phyloP scores from a whole-genome alignment of 208 protist species.

The Crithidia mellificae region DNA sequence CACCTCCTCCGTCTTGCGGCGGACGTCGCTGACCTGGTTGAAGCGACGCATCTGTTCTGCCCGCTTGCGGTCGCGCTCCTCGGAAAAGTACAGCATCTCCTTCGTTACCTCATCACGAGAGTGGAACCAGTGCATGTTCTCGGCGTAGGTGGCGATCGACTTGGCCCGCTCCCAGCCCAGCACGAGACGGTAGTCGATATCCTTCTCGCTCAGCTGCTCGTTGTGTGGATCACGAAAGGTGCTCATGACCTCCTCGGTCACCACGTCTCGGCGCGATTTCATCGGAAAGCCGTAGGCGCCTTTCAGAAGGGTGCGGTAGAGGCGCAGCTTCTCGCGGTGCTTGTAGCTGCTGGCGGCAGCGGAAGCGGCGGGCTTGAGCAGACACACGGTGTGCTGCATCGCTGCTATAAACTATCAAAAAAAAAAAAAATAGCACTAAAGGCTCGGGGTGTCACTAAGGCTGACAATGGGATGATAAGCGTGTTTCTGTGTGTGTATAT shows the following conservation, averaged over 20 bases:
- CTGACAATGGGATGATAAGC: no score
- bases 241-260: conserved; percentile 77
- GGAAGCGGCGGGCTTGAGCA: not conserved
- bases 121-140: conserved; percentile 93
- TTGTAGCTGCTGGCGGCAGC: conserved; percentile 46
- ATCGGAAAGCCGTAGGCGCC: conserved; percentile 73
- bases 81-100: conserved; percentile 83
- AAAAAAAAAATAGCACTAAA: no score
- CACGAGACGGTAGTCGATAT: conserved; percentile 80
- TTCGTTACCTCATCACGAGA: conserved; percentile 85
- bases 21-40: conserved; percentile 58
- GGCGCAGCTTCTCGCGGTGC: conserved; percentile 62
- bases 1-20: conserved; percentile 71
- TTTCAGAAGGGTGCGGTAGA: conserved; percentile 79
- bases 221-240: conserved; percentile 73
- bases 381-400: conserved; percentile 15
- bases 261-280: conserved; percentile 76
- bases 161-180: conserved; percentile 81
- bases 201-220: conserved; percentile 47
- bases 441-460: no score
- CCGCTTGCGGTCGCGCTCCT: conserved; percentile 61
- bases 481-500: no score
- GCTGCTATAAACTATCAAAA: no score
- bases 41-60: conserved; percentile 52
- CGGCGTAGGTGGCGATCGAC: conserved; percentile 74